A percentile compares a stretch with the other conserved stretches of the same genome.
Evolutionary conservation across 192 early-diverging fungal genomes (phyloP).

Genomic region (Entomortierella beljakovae): DNA sequence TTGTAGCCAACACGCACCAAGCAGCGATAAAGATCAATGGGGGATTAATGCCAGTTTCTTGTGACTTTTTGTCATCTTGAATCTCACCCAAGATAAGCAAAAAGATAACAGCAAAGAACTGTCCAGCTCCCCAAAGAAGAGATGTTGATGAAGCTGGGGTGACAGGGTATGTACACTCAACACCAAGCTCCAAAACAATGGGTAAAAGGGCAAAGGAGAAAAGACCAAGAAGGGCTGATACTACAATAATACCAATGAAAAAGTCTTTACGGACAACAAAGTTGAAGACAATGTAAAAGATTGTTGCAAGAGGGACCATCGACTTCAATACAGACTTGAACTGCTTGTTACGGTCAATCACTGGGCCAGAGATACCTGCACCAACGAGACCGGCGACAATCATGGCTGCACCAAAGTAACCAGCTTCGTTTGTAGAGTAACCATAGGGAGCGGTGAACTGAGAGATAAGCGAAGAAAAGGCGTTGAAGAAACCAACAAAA

Average conservation of each 20-base stretch:
- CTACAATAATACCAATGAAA: constrained; percentile 36
- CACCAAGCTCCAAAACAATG: constrained; percentile 46
- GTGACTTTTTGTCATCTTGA: constrained; percentile 18
- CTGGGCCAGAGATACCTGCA: constrained; percentile 59
- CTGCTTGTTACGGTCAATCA: constrained; percentile 68
- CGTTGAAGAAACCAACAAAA: constrained; percentile 62
- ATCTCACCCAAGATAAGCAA: constrained; percentile 30
- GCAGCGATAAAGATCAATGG: constrained; percentile 47
- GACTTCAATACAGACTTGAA: constrained; percentile 60
- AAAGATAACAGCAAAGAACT: constrained; percentile 50
- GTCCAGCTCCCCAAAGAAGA: constrained; percentile 44
- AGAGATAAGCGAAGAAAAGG: constrained; percentile 60
- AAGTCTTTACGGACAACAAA: constrained; percentile 57
- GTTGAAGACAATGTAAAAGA: constrained; percentile 57
- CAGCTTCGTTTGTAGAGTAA: constrained; percentile 57
- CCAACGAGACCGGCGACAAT: constrained; percentile 70
- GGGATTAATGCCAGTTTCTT: constrained; percentile 25
- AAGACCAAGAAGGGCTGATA: constrained; percentile 39
- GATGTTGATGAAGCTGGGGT: constrained; percentile 50
- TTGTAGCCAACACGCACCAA: constrained; percentile 30
- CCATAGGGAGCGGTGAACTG: constrained; percentile 61
- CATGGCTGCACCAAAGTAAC: constrained; percentile 66
- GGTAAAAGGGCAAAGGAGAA: constrained; percentile 51
- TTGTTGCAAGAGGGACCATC: constrained; percentile 56
- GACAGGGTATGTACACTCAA: constrained; percentile 55